These are phyloP conservation scores for Nemania abortiva DNA, from an alignment of 2,329 filamentous ascomycete species.

Conservation along the genomic window DNA sequence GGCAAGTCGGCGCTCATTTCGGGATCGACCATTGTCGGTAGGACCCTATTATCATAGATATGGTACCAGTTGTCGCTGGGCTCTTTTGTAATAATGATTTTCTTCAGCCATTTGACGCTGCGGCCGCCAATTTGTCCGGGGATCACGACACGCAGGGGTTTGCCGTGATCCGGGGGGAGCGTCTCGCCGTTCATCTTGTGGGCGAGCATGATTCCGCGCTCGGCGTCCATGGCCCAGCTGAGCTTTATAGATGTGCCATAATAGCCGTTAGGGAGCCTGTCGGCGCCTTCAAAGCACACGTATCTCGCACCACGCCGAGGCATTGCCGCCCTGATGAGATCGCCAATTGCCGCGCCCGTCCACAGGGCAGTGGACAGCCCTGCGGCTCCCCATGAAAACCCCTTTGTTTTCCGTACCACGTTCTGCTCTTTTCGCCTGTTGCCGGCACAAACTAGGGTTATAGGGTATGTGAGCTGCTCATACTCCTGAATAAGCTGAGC, in stretches of 20 bases:
- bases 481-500: conserved; percentile 79
- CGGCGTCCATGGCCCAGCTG: conserved; percentile 87
- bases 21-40: conserved; percentile 87
- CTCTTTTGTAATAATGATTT: conserved; percentile 78
- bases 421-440: conserved; percentile 96
- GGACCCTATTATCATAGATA: conserved; percentile 90
- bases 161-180: conserved; percentile 86
- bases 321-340: conserved; percentile 75
- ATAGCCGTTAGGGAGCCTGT: conserved; percentile 87
- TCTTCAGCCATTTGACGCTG: conserved; percentile 93
- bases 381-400: conserved; percentile 93
- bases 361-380: conserved; percentile 89
- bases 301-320: conserved; percentile 80
- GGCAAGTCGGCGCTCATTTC: conserved; percentile 81
- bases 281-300: conserved; percentile 91
- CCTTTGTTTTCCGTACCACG: conserved; percentile 87
- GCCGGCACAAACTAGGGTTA: conserved; percentile 91
- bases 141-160: conserved; percentile 83
- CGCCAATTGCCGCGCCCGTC: conserved; percentile 82
- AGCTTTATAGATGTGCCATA: conserved; percentile 91
- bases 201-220: conserved; percentile 86
- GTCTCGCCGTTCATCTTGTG: conserved; percentile 91
- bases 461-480: conserved; percentile 84
- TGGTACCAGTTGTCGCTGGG: conserved; percentile 97
- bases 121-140: conserved; percentile 92